phyloP scores from a whole-genome alignment of 306 rosid genomes.

The Cucumis sativus region DNA sequence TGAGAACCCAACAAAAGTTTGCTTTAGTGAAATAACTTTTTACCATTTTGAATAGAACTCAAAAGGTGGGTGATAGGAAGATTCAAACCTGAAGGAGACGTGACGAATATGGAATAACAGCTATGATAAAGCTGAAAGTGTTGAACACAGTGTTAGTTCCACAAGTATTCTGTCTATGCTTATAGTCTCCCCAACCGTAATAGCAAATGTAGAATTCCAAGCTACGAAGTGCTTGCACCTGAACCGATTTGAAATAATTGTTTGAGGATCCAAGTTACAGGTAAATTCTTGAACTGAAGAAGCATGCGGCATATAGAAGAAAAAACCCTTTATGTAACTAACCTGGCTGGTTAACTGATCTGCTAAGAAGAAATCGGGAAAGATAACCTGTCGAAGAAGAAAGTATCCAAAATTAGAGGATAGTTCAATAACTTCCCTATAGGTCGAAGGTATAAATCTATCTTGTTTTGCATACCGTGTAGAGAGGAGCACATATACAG shows the following conservation, averaged over 20 bases:
- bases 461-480: constrained; percentile 25
- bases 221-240: constrained; percentile 67
- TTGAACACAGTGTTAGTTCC: constrained; percentile 11
- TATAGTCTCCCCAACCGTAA: constrained; percentile 55
- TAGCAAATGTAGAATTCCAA: constrained; percentile 59
- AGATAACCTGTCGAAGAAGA: constrained; percentile 36
- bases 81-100: constrained; percentile 52
- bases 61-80: neutral
- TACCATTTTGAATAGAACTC: neutral
- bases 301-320: neutral
- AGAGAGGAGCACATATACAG: constrained; percentile 45
- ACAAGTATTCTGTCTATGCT: constrained; percentile 28
- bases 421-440: neutral
- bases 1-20: neutral
- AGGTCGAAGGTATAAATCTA: neutral
- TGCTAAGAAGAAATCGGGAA: constrained; percentile 65
- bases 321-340: neutral
- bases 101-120: constrained; percentile 39
- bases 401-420: neutral
- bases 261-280: neutral
- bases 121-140: constrained; percentile 38
- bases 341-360: constrained; percentile 78
- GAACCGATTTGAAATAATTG: neutral
- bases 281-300: neutral
- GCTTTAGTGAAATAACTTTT: neutral